Evolutionary conservation across 2,329 filamentous ascomycete genomes (phyloP).

Genomic region (Lachnellula arida): DNA sequence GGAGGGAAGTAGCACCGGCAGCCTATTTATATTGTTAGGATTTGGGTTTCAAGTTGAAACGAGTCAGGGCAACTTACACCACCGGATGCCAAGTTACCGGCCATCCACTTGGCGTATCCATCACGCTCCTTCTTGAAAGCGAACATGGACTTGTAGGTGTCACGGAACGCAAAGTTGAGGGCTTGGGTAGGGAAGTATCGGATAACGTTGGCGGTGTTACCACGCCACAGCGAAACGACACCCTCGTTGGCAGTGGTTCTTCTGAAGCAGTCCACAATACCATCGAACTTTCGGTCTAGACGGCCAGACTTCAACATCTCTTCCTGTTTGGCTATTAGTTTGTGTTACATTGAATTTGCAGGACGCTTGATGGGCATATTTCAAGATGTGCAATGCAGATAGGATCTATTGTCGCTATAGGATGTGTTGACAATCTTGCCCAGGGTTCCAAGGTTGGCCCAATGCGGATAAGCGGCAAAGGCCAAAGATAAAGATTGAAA

Average conservation of each 20-base stretch:
- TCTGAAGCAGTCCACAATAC: slow-evolving; percentile 92
- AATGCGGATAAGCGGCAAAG: slow-evolving; percentile 14
- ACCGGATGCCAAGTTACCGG: slow-evolving; percentile 98
- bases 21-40: slow-evolving; percentile 46
- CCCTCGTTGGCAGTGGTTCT: slow-evolving; percentile 89
- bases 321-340: slow-evolving; percentile 59
- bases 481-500: background rate
- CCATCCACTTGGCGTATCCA: slow-evolving; percentile 98
- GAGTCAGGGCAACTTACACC: slow-evolving; percentile 64
- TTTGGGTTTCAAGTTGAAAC: background rate
- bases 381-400: background rate
- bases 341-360: background rate
- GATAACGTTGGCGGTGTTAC: slow-evolving; percentile 99
- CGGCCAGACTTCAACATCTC: slow-evolving; percentile 99
- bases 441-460: slow-evolving; percentile 12
- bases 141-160: slow-evolving; percentile 99
- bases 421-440: background rate
- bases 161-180: slow-evolving; percentile 99
- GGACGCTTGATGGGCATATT: background rate
- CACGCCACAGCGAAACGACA: slow-evolving; percentile 94
- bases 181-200: slow-evolving; percentile 99
- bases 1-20: slow-evolving; percentile 98
- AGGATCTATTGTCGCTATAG: background rate
- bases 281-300: slow-evolving; percentile 95
- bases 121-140: slow-evolving; percentile 99